Percentiles rank a stretch among this genome's conserved stretches.
phyloP scores from a whole-genome alignment of 2,329 filamentous ascomycete species.

The Graphilbum fragrans region DNA sequence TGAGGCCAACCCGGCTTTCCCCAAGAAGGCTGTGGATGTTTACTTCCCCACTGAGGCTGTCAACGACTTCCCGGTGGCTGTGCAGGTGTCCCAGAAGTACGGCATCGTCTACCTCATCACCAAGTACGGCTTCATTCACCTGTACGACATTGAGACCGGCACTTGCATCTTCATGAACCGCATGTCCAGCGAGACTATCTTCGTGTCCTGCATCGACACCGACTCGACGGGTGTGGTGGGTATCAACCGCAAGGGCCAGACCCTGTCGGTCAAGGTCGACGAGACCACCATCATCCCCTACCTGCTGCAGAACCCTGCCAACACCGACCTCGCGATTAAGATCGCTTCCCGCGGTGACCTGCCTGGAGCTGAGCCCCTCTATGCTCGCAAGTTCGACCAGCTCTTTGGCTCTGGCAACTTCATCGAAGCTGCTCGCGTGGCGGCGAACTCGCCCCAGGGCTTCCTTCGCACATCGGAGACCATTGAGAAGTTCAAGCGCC shows the following conservation, averaged over 20 bases:
- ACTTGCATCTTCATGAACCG: conserved; percentile 99
- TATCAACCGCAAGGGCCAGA: conserved; percentile 96
- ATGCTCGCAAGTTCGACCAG: conserved; percentile 85
- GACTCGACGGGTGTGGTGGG: conserved; percentile 82
- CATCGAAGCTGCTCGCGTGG: conserved; percentile 83
- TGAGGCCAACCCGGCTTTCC: conserved; percentile 75
- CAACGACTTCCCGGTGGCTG: conserved; percentile 95
- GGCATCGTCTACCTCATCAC: conserved; percentile 95
- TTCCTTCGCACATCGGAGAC: conserved; percentile 92
- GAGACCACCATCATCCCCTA: conserved; percentile 88
- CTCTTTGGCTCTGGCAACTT: conserved; percentile 72
- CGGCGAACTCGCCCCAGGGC: conserved; percentile 88
- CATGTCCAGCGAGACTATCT: conserved; percentile 98
- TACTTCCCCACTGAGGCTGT: conserved; percentile 94
- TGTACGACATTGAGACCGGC: conserved; percentile 94
- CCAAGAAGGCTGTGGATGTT: conserved; percentile 94
- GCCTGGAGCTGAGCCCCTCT: conserved; percentile 86
- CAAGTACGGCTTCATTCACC: conserved; percentile 97
- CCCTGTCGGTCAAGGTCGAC: conserved; percentile 86
- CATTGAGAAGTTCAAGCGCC: conserved; percentile 87
- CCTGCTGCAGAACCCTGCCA: conserved; percentile 90
- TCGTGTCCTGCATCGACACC: conserved; percentile 77
- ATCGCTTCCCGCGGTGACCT: conserved; percentile 88
- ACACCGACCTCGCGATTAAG: conserved; percentile 88
- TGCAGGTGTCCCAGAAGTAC: conserved; percentile 95